These are phyloP conservation scores for Sphagnurus paluster DNA, from an alignment of 1,284 basidiomycete species.

Conservation along the genomic window DNA sequence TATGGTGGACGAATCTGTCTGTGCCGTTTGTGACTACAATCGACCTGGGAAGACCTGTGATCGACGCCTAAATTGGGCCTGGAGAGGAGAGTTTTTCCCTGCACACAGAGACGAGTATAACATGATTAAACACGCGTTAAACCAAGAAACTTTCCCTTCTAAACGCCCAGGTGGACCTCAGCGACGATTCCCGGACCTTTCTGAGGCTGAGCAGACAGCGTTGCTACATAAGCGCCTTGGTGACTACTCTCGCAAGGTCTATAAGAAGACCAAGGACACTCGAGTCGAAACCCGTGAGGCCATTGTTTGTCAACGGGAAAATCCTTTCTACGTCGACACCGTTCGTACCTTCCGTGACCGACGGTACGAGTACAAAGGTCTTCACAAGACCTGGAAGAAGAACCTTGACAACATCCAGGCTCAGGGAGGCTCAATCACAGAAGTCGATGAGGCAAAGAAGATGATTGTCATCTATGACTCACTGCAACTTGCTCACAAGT, in stretches of 20 bases:
- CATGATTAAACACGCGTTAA: conserved; percentile 97
- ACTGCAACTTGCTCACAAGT: conserved; percentile 99
- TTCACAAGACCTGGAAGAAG: conserved; percentile 99
- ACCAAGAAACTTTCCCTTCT: conserved; percentile 92
- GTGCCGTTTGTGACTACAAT: conserved; percentile 99
- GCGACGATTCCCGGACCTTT: conserved; percentile 84
- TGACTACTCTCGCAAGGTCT: conserved; percentile 98
- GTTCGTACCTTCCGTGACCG: conserved; percentile 97
- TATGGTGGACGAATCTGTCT: conserved; percentile 94
- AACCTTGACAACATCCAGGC: conserved; percentile 81
- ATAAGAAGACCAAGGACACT: conserved; percentile 99
- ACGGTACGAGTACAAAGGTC: conserved; percentile 98
- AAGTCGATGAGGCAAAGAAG: conserved; percentile 97
- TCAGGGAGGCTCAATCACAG: conserved; percentile 74
- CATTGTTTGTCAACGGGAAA: conserved; percentile 97
- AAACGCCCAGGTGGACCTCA: conserved; percentile 73
- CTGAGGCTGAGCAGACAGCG: conserved; percentile 87
- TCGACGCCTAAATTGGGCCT: conserved; percentile 95
- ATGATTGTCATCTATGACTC: conserved; percentile 99
- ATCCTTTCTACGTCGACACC: conserved; percentile 99
- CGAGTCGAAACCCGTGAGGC: conserved; percentile 93
- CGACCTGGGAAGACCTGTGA: conserved; percentile 96
- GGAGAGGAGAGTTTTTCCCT: conserved; percentile 99
- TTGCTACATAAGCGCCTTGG: conserved; percentile 96
- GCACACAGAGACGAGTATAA: conserved; percentile 98